A percentile compares a stretch with the other conserved stretches of the same genome.
phyloP scores from a whole-genome alignment of 495 filamentous ascomycete species.

The Filosporella fistucella region DNA sequence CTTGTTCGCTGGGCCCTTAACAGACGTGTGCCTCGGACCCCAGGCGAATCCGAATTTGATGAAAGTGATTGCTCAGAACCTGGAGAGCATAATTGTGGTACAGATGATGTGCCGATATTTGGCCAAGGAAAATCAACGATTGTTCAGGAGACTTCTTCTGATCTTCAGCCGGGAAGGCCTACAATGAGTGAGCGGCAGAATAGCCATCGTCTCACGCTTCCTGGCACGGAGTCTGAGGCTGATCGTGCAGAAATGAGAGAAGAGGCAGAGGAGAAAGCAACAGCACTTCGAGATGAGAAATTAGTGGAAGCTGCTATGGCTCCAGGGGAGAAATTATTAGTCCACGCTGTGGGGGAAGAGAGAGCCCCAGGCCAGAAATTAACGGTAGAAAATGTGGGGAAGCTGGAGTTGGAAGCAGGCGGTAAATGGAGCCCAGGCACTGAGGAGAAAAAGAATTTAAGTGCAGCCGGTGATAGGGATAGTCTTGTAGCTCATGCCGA shows the following conservation, averaged over 20 bases:
- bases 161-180: background rate
- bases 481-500: too few species aligned
- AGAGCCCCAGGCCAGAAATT: constrained; percentile 16
- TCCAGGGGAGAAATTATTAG: background rate
- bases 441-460: background rate
- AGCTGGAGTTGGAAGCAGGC: background rate
- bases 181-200: constrained; percentile 9
- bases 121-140: constrained; percentile 6
- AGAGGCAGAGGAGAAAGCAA: constrained; percentile 41
- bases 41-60: background rate
- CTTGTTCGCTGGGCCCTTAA: constrained; percentile 50
- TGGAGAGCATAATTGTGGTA: constrained; percentile 7
- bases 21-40: constrained; percentile 9
- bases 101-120: constrained; percentile 5
- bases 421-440: background rate
- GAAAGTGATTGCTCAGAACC: constrained; percentile 18
- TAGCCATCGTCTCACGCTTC: constrained; percentile 12
- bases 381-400: constrained; percentile 24
- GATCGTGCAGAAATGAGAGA: constrained; percentile 27
- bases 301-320: constrained; percentile 31
- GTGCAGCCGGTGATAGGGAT: constrained; percentile 1
- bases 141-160: background rate
- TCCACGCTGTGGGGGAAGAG: background rate
- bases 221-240: constrained; percentile 24
- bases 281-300: constrained; percentile 38